A percentile compares a stretch with the other conserved stretches of the same genome.
Conservation (phyloP, 176 grass and related monocot genomes). For the Oryza nivara region DNA sequence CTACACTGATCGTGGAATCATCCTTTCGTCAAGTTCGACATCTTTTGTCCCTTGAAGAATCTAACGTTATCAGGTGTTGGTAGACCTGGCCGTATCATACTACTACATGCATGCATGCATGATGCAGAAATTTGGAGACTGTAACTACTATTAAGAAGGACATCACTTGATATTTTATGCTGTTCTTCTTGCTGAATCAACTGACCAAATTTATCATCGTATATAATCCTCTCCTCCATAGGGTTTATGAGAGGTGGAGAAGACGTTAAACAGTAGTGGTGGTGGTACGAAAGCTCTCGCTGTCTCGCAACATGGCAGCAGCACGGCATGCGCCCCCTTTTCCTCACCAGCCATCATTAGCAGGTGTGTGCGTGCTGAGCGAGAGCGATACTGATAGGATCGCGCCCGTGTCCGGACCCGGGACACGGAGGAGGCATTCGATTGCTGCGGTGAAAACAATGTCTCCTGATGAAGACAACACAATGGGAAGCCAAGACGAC, state of each 20-base stretch:
- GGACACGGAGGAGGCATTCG: conserved; percentile 23
- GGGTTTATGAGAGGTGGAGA: not conserved
- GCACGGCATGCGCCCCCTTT: conserved; percentile 5
- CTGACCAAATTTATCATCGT: not conserved
- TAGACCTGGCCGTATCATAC: no score
- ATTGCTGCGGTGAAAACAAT: conserved; percentile 40
- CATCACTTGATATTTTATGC: no score
- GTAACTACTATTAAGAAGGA: no score
- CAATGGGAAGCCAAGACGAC: conserved; percentile 1
- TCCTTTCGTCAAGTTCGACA: not conserved
- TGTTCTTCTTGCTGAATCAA: no score
- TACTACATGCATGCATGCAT: no score
- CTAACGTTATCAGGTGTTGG: no score
- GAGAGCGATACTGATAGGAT: not conserved
- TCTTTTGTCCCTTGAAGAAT: not conserved
- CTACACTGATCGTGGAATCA: not conserved
- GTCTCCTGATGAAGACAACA: conserved; percentile 43
- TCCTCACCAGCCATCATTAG: conserved; percentile 24
- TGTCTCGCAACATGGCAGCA: conserved; percentile 17
- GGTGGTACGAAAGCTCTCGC: not conserved
- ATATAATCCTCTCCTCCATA: not conserved
- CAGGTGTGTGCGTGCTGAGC: not conserved
- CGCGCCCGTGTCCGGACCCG: not conserved
- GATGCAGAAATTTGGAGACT: no score
- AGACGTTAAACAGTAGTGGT: not conserved